Evolutionary conservation across 2,329 filamentous ascomycete species (phyloP).

Genomic region (Talaromyces sp.): DNA sequence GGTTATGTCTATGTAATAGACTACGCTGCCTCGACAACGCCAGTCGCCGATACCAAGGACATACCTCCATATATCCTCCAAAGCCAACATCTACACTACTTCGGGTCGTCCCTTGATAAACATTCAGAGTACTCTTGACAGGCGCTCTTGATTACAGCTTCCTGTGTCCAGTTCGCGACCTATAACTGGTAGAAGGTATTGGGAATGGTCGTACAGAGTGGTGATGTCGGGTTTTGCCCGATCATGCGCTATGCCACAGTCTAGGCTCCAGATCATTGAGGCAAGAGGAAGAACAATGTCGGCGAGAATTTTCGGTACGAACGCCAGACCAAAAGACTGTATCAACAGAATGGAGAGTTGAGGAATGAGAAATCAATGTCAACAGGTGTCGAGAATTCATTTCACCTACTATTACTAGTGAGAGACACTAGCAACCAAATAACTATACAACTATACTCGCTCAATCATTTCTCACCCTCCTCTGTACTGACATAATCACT

Average conservation of each 20-base stretch:
- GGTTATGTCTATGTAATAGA: not conserved
- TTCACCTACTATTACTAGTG: not conserved
- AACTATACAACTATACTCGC: not conserved
- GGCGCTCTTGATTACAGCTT: no score
- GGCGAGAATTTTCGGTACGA: not conserved
- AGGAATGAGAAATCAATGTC: not conserved
- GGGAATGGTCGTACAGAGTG: not conserved
- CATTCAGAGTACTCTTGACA: no score
- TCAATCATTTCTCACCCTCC: not conserved
- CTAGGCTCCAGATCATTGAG: not conserved
- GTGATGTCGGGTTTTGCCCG: no score
- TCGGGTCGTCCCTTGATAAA: not conserved
- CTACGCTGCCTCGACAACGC: not conserved
- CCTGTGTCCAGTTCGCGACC: not conserved
- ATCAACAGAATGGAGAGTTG: no score
- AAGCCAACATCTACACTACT: not conserved
- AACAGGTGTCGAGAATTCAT: no score
- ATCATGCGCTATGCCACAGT: not conserved
- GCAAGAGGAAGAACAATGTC: not conserved
- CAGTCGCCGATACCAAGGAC: no score
- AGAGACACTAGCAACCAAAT: not conserved
- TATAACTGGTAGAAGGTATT: not conserved
- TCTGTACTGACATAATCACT: not conserved
- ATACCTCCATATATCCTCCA: no score
- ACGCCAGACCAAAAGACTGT: not conserved